Conservation (phyloP, 2,329 filamentous ascomycete species). For the Zopfia rhizophila region DNA sequence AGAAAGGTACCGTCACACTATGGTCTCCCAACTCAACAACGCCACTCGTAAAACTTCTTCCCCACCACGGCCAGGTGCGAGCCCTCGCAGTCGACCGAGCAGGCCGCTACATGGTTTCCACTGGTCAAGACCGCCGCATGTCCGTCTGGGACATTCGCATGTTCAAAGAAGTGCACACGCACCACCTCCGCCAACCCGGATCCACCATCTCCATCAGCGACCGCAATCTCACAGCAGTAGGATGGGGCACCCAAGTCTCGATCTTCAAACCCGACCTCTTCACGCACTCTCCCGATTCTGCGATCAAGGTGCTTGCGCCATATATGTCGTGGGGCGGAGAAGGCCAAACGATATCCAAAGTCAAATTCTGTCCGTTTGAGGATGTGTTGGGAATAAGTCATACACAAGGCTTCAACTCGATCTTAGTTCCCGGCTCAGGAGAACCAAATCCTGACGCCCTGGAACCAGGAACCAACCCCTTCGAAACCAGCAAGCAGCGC, state of each 20-base stretch:
- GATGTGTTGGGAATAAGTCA: slow-evolving; percentile 90
- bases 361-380: slow-evolving; percentile 94
- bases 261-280: slow-evolving; percentile 89
- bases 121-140: slow-evolving; percentile 90
- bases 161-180: slow-evolving; percentile 91
- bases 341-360: slow-evolving; percentile 79
- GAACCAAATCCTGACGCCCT: slow-evolving; percentile 96
- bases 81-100: slow-evolving; percentile 86
- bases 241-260: slow-evolving; percentile 88
- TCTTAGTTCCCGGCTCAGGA: slow-evolving; percentile 93
- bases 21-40: slow-evolving; percentile 94
- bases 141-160: slow-evolving; percentile 96
- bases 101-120: slow-evolving; percentile 94
- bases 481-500: slow-evolving; percentile 91
- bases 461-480: slow-evolving; percentile 82
- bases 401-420: slow-evolving; percentile 84
- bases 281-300: slow-evolving; percentile 76
- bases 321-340: slow-evolving; percentile 96
- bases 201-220: slow-evolving; percentile 90
- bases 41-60: slow-evolving; percentile 88
- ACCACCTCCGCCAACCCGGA: slow-evolving; percentile 84
- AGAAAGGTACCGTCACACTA: slow-evolving; percentile 92
- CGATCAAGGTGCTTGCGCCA: slow-evolving; percentile 79
- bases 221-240: slow-evolving; percentile 84
- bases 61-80: slow-evolving; percentile 88